These are phyloP conservation scores for Daldinia sp. DNA, from an alignment of 2,329 filamentous ascomycete species.

Conservation along the genomic window DNA sequence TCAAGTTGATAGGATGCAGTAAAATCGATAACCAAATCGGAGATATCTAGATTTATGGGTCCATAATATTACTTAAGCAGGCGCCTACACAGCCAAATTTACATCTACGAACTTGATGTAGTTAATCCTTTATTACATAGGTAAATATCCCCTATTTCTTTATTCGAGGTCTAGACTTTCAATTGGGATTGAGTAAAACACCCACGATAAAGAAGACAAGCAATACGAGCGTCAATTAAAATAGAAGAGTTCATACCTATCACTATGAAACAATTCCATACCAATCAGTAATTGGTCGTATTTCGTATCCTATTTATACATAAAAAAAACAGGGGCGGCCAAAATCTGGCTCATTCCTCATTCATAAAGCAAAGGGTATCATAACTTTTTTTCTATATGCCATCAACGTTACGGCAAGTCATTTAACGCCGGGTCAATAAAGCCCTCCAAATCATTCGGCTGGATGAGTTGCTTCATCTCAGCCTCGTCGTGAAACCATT, in stretches of 20 bases:
- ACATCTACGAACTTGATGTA: not conserved
- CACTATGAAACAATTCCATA: not conserved
- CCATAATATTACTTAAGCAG: not conserved
- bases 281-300: constrained; percentile 1
- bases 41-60: constrained; percentile 3
- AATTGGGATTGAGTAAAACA: not conserved
- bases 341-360: constrained; percentile 11
- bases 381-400: constrained; percentile 34
- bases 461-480: constrained; percentile 57
- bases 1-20: constrained; percentile 4
- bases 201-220: not conserved
- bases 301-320: not conserved
- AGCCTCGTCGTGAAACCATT: constrained; percentile 60
- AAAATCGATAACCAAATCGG: not conserved
- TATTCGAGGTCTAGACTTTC: not conserved
- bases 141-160: not conserved
- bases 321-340: not conserved
- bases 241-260: not conserved
- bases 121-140: too few relatives aligned
- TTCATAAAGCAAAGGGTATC: constrained; percentile 47
- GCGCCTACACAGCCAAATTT: not conserved
- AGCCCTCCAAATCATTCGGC: constrained; percentile 39
- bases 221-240: not conserved
- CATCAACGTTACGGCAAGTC: constrained; percentile 1
- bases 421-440: constrained; percentile 47